phyloP scores from a whole-genome alignment of 2,329 filamentous ascomycete species.

The Xylaria polymorpha region DNA sequence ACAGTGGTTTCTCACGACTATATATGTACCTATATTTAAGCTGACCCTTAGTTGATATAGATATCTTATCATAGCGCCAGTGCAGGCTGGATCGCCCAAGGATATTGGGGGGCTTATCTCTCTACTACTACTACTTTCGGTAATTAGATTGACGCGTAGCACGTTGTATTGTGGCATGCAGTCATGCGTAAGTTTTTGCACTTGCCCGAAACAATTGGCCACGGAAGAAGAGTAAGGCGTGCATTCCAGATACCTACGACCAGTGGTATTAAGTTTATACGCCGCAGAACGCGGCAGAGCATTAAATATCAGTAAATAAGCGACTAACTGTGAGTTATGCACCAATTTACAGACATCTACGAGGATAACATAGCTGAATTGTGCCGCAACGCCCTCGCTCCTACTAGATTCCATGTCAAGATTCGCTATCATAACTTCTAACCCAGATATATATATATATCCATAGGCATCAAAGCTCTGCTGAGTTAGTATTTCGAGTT shows the following conservation, averaged over 20 bases:
- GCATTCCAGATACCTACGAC: background rate
- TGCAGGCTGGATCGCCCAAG: too few species aligned
- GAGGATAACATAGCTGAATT: background rate
- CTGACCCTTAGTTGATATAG: too few species aligned
- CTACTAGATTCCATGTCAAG: background rate
- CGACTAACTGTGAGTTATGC: background rate
- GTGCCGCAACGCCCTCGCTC: background rate
- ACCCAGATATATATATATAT: background rate
- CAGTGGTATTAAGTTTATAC: background rate
- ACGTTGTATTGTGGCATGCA: too few species aligned
- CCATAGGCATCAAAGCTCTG: background rate
- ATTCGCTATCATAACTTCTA: background rate
- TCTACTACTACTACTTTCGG: too few species aligned
- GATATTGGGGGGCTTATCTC: too few species aligned
- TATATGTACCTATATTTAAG: too few species aligned
- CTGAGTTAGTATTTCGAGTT: background rate
- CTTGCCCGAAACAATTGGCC: background rate
- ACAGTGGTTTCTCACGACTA: too few species aligned
- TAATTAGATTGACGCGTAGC: too few species aligned
- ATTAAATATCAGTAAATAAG: background rate
- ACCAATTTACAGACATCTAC: too few species aligned
- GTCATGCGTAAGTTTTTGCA: background rate
- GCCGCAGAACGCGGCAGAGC: background rate
- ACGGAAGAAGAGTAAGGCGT: background rate
- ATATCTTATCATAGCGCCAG: too few species aligned